Percentiles rank a stretch among this genome's conserved stretches.
Evolutionary conservation across 2,329 filamentous ascomycete species (phyloP).

Genomic region (Penicillium griseofulvum): DNA sequence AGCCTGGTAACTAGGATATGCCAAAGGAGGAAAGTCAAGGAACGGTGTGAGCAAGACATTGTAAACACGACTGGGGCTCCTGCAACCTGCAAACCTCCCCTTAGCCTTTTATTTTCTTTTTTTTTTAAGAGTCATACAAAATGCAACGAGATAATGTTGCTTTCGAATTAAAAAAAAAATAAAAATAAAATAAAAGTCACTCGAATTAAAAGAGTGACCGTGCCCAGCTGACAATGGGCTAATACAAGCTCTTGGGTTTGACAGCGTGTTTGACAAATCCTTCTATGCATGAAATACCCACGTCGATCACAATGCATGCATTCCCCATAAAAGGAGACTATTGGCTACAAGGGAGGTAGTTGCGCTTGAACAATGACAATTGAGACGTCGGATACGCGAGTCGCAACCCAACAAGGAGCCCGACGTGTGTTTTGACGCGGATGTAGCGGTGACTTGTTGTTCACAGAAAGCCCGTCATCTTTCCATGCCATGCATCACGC

Average conservation of each 20-base stretch:
- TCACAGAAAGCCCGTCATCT: conserved; percentile 9
- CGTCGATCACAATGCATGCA: conserved; percentile 20
- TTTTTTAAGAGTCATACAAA: neutral
- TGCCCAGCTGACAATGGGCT: neutral
- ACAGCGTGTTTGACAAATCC: conserved; percentile 19
- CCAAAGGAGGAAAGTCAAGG: conserved; percentile 6
- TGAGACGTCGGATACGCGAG: neutral
- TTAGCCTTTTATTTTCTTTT: neutral
- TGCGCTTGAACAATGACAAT: conserved; percentile 1
- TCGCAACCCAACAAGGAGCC: conserved; percentile 10
- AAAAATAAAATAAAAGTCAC: neutral
- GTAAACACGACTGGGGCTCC: neutral
- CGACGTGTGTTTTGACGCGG: conserved; percentile 9
- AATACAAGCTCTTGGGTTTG: conserved; percentile 3
- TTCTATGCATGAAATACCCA: conserved; percentile 28
- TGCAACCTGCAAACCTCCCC: conserved; percentile 3
- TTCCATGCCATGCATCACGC: conserved; percentile 21
- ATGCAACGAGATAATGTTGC: conserved; percentile 2
- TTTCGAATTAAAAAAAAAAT: neutral
- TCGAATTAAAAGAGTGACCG: neutral
- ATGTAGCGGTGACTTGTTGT: conserved; percentile 22
- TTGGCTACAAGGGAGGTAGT: neutral
- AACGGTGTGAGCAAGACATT: conserved; percentile 13
- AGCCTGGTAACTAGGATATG: neutral
- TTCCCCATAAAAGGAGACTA: neutral